Conservation (phyloP, 2,329 filamentous ascomycete species). For the Rasamsonia emersonii region DNA sequence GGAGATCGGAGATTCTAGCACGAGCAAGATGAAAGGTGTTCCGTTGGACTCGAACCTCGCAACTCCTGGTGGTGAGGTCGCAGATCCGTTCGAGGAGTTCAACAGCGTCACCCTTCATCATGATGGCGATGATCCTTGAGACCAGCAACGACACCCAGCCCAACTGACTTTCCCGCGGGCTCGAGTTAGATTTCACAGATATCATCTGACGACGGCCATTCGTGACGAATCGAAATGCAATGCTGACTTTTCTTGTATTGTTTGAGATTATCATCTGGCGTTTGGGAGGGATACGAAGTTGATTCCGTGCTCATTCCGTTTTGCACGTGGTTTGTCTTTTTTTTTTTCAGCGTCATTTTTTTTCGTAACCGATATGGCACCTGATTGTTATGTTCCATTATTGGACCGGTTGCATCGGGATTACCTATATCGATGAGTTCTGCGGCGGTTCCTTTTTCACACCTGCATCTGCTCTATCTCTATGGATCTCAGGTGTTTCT, state of each 20-base stretch:
- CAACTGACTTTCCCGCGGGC: conserved; percentile 6
- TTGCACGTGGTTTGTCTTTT: neutral
- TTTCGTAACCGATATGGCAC: neutral
- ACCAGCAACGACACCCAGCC: too few species aligned
- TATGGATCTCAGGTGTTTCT: neutral
- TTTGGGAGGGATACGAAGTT: neutral
- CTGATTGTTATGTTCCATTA: too few species aligned
- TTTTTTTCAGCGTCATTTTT: neutral
- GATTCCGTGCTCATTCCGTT: neutral
- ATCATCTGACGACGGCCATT: neutral
- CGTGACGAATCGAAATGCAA: neutral
- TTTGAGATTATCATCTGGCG: neutral
- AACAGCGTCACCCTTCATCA: conserved; percentile 97
- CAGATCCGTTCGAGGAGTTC: conserved; percentile 96
- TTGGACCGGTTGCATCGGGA: neutral
- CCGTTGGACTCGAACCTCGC: conserved; percentile 77
- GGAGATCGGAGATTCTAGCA: conserved; percentile 48
- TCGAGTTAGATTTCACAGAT: conserved; percentile 4
- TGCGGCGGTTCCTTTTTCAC: neutral
- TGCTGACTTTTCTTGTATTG: neutral
- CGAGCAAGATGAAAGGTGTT: conserved; percentile 58
- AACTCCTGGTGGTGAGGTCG: conserved; percentile 72
- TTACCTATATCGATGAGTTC: neutral
- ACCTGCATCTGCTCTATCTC: too few species aligned
- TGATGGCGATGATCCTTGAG: conserved; percentile 65